Evolutionary conservation across 352 stramenopile species (phyloP).

Genomic region (Stephanocyclus meneghinianus): DNA sequence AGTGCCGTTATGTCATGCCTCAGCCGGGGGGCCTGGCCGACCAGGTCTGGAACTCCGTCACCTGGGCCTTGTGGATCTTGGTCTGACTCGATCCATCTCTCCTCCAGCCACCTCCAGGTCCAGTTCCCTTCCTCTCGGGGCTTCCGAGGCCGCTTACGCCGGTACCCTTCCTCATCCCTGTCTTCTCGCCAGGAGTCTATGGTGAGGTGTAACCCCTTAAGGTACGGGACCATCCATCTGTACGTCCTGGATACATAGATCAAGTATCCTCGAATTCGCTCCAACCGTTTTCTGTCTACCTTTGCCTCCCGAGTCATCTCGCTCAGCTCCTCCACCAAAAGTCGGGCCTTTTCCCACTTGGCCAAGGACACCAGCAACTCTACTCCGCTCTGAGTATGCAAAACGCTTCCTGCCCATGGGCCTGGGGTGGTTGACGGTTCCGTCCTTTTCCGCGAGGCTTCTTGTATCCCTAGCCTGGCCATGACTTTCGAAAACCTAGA

Average conservation of each 20-base stretch:
- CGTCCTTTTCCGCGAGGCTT: constrained; percentile 48
- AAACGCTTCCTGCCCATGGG: constrained; percentile 42
- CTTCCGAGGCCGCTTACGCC: constrained; percentile 7
- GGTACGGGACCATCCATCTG: constrained; percentile 32
- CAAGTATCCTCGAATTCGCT: constrained; percentile 41
- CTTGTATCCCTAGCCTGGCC: constrained; percentile 40
- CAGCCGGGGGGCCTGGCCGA: no score
- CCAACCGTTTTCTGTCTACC: constrained; percentile 13
- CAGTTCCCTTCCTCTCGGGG: neutral
- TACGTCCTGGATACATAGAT: constrained; percentile 42
- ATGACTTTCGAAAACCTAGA: neutral
- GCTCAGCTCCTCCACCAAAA: neutral
- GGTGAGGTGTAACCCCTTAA: constrained; percentile 53
- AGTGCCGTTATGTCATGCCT: neutral
- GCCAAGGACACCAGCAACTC: constrained; percentile 2
- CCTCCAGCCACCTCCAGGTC: neutral
- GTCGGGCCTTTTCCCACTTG: constrained; percentile 31
- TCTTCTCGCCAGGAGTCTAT: constrained; percentile 41
- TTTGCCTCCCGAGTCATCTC: neutral
- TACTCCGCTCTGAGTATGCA: neutral
- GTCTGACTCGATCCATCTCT: neutral
- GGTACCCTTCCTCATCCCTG: constrained; percentile 27
- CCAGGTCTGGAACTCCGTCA: no score
- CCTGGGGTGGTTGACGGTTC: constrained; percentile 17
- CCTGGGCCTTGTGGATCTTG: no score